Evolutionary conservation across 108 stramenopile species (phyloP), one percentile per base, ranked within the genome.

Genomic region (Bacterosira constricta): DNA sequence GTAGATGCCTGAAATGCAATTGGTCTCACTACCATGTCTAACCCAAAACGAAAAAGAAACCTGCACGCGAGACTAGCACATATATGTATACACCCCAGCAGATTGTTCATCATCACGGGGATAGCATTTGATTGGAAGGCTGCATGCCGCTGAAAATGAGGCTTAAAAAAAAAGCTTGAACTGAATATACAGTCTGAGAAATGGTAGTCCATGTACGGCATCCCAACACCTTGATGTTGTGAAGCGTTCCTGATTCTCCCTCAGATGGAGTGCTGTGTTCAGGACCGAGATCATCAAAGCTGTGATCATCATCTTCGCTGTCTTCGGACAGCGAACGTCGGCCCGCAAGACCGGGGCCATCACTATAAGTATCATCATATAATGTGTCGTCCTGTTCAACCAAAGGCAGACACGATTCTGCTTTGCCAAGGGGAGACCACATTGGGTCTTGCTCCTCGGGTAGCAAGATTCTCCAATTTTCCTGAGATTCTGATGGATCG

Each of bases 401-500:
- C n/a, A n/a, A n/a, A n/a, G n/a, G n/a, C n/a, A 69, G 30, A 27
- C 67, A 52, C 46, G 38, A 51, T 32, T 76, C 75, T 7, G 59
- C 58, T 50, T 34, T 31, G 27, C 75, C 75, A 27, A 69, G 75
- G 29, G 75, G 75, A 31, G 47, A 76, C 75, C 75, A 76, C 51
- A 69, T 17, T 13, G 47, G 29, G 21, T 45, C 62, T 71, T 64
- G 50, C 37, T 81, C 70, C 0, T 66, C 41, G 36, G 50, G 45
- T 25, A 23, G 39, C 34, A 81, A 29, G 34, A 76, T 56, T 10
- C 45, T 46, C 82, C 82, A 83, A 63, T 83, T 79, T 12, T 56
- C 50, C 10, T 52, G 36, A 20, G 82, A 71, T 27, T 67, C 73
- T 1, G 65, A 69, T 55, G 74, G 84, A 59, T 91, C 89, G 63